Conservation (phyloP, 805 yeast species). For the Candida anglica region DNA sequence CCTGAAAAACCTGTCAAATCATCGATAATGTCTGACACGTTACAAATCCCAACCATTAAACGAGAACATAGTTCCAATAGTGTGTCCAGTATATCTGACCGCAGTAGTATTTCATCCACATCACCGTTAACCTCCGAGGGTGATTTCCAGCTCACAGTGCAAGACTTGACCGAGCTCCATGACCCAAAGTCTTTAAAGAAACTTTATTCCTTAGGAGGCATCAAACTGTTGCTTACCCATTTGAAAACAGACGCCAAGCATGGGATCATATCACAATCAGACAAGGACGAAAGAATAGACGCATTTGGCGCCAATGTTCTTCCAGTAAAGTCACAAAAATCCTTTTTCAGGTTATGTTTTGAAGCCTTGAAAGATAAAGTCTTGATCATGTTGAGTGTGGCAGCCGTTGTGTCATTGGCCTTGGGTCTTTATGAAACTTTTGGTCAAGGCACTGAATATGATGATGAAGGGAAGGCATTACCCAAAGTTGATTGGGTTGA, state of each 20-base stretch:
- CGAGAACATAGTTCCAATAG: too few relatives aligned
- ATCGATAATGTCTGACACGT: too few relatives aligned
- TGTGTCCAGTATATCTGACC: too few relatives aligned
- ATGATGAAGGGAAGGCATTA: slow-evolving; percentile 67
- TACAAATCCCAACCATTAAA: too few relatives aligned
- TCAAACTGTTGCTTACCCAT: slow-evolving; percentile 24
- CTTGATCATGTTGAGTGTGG: slow-evolving; percentile 73
- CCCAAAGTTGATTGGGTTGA: slow-evolving; percentile 98
- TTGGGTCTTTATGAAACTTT: slow-evolving; percentile 90
- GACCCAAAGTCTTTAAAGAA: slow-evolving; percentile 57
- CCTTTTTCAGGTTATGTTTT: slow-evolving; percentile 64
- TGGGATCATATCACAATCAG: slow-evolving; percentile 40
- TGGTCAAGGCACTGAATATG: slow-evolving; percentile 75
- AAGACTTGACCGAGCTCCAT: slow-evolving; percentile 45
- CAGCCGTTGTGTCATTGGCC: slow-evolving; percentile 86
- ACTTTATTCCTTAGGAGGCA: slow-evolving; percentile 44
- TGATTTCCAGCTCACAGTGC: slow-evolving; percentile 9
- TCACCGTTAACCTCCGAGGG: slow-evolving; percentile 1
- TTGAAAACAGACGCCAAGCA: slow-evolving; percentile 31
- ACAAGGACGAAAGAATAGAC: slow-evolving; percentile 33
- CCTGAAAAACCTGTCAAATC: too few relatives aligned
- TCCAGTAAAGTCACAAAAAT: slow-evolving; percentile 69
- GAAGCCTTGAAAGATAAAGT: slow-evolving; percentile 92
- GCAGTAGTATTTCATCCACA: background rate
- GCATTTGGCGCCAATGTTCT: slow-evolving; percentile 66